Percentiles rank a stretch among this genome's conserved stretches.
Evolutionary conservation across 768 basidiomycete genomes (phyloP).

Genomic region (Tulasnella calospora): DNA sequence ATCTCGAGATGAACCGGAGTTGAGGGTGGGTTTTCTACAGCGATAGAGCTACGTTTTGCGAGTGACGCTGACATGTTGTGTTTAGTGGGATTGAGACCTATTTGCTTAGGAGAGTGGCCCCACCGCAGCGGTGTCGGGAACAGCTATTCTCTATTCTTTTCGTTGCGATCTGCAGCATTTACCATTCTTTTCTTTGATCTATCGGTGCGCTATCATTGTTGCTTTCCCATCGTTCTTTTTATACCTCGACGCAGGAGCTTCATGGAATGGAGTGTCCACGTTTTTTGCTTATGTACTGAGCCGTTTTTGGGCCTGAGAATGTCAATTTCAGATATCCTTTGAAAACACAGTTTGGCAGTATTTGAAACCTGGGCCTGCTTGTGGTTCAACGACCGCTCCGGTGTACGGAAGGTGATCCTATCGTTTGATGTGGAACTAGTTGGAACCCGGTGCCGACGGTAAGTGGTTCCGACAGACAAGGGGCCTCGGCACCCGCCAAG

Average conservation of each 20-base stretch:
- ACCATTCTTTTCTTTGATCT: background rate
- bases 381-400: too few species aligned
- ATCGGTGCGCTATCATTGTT: background rate
- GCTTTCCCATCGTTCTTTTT: background rate
- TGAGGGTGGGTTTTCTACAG: background rate
- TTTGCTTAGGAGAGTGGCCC: background rate
- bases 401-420: too few species aligned
- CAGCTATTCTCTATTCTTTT: background rate
- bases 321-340: background rate
- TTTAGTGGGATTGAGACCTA: background rate
- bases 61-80: background rate
- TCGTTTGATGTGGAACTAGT: background rate
- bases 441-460: background rate
- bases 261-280: background rate
- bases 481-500: background rate
- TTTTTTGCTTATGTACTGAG: background rate
- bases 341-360: background rate
- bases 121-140: background rate
- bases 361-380: too few species aligned
- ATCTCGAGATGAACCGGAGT: background rate
- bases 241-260: background rate
- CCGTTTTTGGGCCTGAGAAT: conserved; percentile 1
- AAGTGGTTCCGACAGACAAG: background rate
- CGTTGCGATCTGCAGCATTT: background rate
- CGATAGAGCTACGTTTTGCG: background rate